A percentile compares a stretch with the other conserved stretches of the same genome.
Conservation (phyloP, 2,329 filamentous ascomycete genomes). For the Cytospora piceicola region DNA sequence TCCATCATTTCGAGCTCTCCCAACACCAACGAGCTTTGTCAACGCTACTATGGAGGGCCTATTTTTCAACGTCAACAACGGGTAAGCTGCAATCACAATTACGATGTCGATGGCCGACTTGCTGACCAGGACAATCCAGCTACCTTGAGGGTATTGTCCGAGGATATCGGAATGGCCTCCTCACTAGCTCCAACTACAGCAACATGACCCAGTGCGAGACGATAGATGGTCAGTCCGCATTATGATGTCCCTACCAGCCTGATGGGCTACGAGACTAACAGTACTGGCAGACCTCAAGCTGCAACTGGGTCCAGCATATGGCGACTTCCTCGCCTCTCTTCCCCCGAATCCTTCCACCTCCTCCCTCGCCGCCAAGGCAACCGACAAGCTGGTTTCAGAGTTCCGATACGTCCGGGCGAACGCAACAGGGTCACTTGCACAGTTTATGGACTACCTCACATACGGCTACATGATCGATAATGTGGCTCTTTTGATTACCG, state of each 20-base stretch:
- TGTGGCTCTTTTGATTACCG: conserved; percentile 95
- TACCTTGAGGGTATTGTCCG: conserved; percentile 98
- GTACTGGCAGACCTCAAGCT: conserved; percentile 82
- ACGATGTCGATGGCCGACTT: not conserved
- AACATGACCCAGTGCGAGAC: conserved; percentile 98
- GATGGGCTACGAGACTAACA: conserved; percentile 23
- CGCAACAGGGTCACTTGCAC: conserved; percentile 84
- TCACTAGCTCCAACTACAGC: conserved; percentile 88
- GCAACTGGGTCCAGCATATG: conserved; percentile 93
- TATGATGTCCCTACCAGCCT: not conserved
- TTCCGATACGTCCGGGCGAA: conserved; percentile 97
- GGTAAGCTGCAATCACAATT: conserved; percentile 52
- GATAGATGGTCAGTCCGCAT: conserved; percentile 74
- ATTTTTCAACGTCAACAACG: conserved; percentile 92
- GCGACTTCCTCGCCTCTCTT: conserved; percentile 91
- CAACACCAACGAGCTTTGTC: conserved; percentile 9
- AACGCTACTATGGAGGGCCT: conserved; percentile 76
- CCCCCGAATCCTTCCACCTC: conserved; percentile 97
- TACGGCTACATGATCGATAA: conserved; percentile 99
- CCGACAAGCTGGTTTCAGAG: conserved; percentile 96
- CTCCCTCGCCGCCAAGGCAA: conserved; percentile 89
- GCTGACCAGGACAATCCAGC: conserved; percentile 52
- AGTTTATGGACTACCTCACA: conserved; percentile 97
- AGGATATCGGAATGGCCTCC: conserved; percentile 91
- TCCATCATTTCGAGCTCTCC: conserved; percentile 2